Base-by-base conservation (phyloP, 1,284 basidiomycete species). In the Wolfiporia cocos region DNA sequence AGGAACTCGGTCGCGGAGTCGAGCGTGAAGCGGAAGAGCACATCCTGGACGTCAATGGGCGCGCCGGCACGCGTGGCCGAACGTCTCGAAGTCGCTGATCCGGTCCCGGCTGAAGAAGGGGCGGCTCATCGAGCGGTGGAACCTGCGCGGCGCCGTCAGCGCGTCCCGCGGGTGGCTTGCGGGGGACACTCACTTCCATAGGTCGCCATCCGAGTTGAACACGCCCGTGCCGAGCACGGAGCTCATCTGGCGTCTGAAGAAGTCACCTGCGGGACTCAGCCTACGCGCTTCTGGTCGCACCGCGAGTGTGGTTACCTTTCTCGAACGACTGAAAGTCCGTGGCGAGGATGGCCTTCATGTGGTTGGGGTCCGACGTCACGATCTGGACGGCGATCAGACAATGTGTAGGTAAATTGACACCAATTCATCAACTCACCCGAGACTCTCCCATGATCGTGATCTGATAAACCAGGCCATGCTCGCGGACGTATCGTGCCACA, bases 41-140 rank as follows among this genome's bases (percentile, higher is more conserved):
- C 49, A 21, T 65, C 63, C 54, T 65, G 42, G 49, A 52, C 21
- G 50, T 7, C 42, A 7, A 45, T 34, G 2, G 42, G 39, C n/a
- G 41, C 35, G 37, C 15, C 15, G 1, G 48, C 37, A 14, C 44
- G 17, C 12, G 2, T 53, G 55, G 26, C 71, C 70, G 48, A 76
- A 77, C 17, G 70, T 68, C 17, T 77, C 72, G 33, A 73, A 73
- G 43, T 77, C 67, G 35, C 62, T 65, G 42, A 74, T 70, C 6
- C 70, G 61, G 30, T 74, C 70, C n/a, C 61, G 61, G 43, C 59
- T 69, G 49, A 78, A 76, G 55, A 74, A 76, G 0, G 76, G 76
- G 4, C 74, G 62, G 0, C 73, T 69, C 63, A 77, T 72, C 1
- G 63, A 58, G 19, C 74, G 66, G 49, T 76, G 74, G 51, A 72